These are phyloP conservation scores for Podila verticillata DNA, from an alignment of 192 early-diverging fungal species.

Conservation along the genomic window DNA sequence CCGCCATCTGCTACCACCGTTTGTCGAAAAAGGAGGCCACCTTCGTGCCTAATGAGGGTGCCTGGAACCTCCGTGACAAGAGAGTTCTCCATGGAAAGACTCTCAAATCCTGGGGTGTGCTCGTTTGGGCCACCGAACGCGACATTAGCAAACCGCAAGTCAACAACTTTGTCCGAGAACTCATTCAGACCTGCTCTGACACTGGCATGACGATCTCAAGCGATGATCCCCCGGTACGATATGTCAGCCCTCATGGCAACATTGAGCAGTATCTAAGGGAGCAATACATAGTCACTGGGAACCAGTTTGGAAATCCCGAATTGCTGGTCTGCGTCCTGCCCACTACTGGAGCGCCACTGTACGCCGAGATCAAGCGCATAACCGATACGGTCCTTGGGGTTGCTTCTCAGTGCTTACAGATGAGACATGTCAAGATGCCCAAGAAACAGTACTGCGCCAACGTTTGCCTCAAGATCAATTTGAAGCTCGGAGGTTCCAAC, in stretches of 20 bases:
- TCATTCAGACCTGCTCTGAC: constrained; percentile 77
- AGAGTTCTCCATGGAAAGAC: constrained; percentile 77
- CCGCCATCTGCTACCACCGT: constrained; percentile 74
- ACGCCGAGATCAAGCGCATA: no score
- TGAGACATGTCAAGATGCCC: constrained; percentile 76
- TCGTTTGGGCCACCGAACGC: constrained; percentile 74
- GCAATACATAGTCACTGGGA: constrained; percentile 77
- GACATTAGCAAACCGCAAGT: constrained; percentile 60
- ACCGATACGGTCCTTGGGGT: constrained; percentile 90
- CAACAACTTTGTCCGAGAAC: constrained; percentile 76
- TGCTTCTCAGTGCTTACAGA: constrained; percentile 91
- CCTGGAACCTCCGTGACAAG: constrained; percentile 90
- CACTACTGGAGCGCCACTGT: constrained; percentile 80
- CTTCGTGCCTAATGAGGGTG: constrained; percentile 72
- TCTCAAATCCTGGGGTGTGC: constrained; percentile 83
- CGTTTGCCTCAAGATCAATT: constrained; percentile 93
- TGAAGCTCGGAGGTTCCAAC: constrained; percentile 93
- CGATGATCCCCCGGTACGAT: constrained; percentile 53
- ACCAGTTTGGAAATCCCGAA: constrained; percentile 80
- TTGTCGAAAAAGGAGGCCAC: constrained; percentile 57
- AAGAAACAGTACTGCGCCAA: constrained; percentile 96
- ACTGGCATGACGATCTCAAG: constrained; percentile 73
- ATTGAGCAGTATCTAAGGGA: constrained; percentile 73
- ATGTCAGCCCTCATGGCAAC: constrained; percentile 67
- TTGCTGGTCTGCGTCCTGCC: constrained; percentile 87